phyloP scores from a whole-genome alignment of 306 rosid genomes.

The Hippophae rhamnoides region DNA sequence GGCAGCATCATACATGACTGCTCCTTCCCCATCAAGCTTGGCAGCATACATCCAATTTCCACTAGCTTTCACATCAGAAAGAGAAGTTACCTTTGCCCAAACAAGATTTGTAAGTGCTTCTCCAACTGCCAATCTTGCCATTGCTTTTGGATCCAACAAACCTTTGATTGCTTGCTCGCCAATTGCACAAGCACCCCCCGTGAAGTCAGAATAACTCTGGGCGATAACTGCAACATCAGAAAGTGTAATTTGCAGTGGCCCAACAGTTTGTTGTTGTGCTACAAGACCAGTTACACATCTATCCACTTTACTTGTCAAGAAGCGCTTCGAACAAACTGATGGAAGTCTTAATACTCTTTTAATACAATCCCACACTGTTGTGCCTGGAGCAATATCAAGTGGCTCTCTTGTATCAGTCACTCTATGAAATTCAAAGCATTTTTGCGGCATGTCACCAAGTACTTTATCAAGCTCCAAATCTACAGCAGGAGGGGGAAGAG shows the following conservation, averaged over 20 bases:
- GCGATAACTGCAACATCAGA: slow-evolving; percentile 87
- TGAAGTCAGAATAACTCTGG: slow-evolving; percentile 56
- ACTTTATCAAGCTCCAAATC: slow-evolving; percentile 81
- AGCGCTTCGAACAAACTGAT: slow-evolving; percentile 40
- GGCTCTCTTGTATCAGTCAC: slow-evolving; percentile 43
- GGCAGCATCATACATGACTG: slow-evolving; percentile 83
- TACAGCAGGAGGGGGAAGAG: slow-evolving; percentile 65
- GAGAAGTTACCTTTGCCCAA: slow-evolving; percentile 79
- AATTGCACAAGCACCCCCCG: slow-evolving; percentile 82
- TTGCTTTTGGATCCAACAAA: slow-evolving; percentile 73
- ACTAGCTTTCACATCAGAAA: slow-evolving; percentile 88
- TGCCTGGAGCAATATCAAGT: slow-evolving; percentile 68
- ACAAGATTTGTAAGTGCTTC: slow-evolving; percentile 95
- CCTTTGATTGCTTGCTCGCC: slow-evolving; percentile 95
- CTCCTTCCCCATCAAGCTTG: slow-evolving; percentile 87
- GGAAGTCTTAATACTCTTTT: slow-evolving; percentile 78
- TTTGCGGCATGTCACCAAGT: slow-evolving; percentile 84
- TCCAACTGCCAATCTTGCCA: slow-evolving; percentile 92
- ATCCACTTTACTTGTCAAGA: slow-evolving; percentile 3
- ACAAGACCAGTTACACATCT: slow-evolving; percentile 19
- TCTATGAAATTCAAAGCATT: slow-evolving; percentile 51
- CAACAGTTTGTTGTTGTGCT: slow-evolving; percentile 90
- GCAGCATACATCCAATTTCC: slow-evolving; percentile 95
- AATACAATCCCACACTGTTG: slow-evolving; percentile 50
- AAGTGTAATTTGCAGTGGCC: slow-evolving; percentile 77